Percentiles rank a stretch among this genome's conserved stretches.
Conservation (phyloP, 306 rosid genomes). For the Sicyos edulis region DNA sequence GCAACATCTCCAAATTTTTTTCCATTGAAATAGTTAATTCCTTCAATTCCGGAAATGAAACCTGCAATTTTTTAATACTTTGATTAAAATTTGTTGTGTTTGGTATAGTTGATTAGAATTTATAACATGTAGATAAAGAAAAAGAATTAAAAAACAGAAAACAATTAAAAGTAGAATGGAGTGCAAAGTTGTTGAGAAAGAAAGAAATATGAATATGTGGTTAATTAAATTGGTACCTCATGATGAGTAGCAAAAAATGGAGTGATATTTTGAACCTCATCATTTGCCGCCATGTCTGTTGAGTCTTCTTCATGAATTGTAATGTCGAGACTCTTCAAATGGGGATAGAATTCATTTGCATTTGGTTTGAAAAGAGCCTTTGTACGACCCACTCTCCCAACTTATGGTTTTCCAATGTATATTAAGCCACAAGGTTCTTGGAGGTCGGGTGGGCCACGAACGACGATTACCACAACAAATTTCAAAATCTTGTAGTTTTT, state of each 20-base stretch:
- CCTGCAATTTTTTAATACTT: neutral
- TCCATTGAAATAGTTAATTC: neutral
- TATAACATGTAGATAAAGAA: too few relatives aligned
- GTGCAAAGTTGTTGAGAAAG: too few relatives aligned
- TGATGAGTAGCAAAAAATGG: neutral
- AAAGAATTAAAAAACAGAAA: too few relatives aligned
- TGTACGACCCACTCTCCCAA: neutral
- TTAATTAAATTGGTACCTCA: neutral
- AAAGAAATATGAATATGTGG: too few relatives aligned
- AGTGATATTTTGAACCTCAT: neutral
- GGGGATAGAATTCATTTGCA: neutral
- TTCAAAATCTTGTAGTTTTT: neutral
- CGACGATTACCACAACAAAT: neutral
- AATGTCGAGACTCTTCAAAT: neutral
- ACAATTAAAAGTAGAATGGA: too few relatives aligned
- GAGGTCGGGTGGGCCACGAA: too few relatives aligned
- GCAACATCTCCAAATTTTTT: neutral
- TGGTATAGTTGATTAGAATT: too few relatives aligned
- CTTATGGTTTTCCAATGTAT: neutral
- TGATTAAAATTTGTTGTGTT: too few relatives aligned
- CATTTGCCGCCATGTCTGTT: neutral
- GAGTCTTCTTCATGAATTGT: neutral
- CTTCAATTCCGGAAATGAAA: neutral
- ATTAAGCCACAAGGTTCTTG: neutral
- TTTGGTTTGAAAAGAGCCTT: neutral